Evolutionary conservation across 78 protist species (phyloP), one percentile per base, ranked within the genome.

Genomic region (Polysphondylium violaceum): DNA sequence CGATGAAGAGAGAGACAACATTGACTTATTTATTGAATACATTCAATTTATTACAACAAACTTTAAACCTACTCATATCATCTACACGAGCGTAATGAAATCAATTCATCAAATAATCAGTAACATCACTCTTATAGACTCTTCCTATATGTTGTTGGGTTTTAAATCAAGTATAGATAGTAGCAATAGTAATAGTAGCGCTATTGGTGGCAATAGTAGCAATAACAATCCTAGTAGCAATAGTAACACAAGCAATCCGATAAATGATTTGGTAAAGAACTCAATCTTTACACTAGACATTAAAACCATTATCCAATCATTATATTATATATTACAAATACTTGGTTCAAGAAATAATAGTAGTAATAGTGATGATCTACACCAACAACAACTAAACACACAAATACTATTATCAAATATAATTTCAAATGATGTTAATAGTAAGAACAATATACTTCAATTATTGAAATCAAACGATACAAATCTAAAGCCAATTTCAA

Each of bases 101-200:
- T 65, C 73, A 7, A 65, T 65, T 65, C 27, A 65, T n/a, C 73
- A 38, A 65, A 65, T 38, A 38, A 65, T 65, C 17, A 65, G 40
- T 0, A 65, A 65, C 17, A 65, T 65, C 6, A 65, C 73, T 29
- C 23, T 65, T n/a, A 38, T 65, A 40, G 73, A 65, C 40, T 36
- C 47, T n/a, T n/a, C 41, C 0, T 11, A 38, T 29, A 44, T 65
- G 19, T 65, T 65, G 40, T 38, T 38, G 51, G 40, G 40, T 38
- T 29, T 29, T 27, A 29, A 59, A 58, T 58, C 25, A 27, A 58
- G 25, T 16, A 8, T 27, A 27, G 1, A 1, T 35, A 21, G 12
- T 35, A 36, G 0, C 51, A 19, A 4, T 23, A 65, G 27, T 33
- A 36, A 21, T 43, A 36, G 11, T 19, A 65, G n/a, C 40, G 1